Evolutionary conservation across 139 green algal species (phyloP).

Genomic region (Edaphochlamys debaryana): DNA sequence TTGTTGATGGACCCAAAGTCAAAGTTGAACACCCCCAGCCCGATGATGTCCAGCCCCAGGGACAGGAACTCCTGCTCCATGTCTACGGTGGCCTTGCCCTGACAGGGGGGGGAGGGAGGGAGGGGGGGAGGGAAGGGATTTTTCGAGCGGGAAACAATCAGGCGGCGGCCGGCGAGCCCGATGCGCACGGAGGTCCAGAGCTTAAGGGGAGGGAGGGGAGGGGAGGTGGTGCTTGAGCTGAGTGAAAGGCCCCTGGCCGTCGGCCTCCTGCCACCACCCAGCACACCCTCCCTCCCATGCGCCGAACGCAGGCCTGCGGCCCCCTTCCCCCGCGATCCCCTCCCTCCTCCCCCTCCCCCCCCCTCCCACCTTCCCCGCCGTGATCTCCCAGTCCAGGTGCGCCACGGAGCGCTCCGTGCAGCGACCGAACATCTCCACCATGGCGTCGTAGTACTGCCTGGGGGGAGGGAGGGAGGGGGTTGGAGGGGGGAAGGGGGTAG

Average conservation of each 20-base stretch:
- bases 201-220: not conserved
- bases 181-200: not conserved
- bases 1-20: slow-evolving; percentile 94
- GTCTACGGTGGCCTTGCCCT: slow-evolving; percentile 71
- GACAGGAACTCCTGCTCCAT: slow-evolving; percentile 97
- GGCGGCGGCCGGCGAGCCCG: too few relatives aligned
- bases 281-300: not conserved
- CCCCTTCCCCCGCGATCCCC: not conserved
- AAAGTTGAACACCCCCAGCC: slow-evolving; percentile 99
- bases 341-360: not conserved
- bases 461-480: too few relatives aligned
- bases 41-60: slow-evolving; percentile 98
- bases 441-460: slow-evolving; percentile 91
- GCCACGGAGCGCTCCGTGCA: slow-evolving; percentile 74
- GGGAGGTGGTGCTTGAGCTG: too few relatives aligned
- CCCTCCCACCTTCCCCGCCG: not conserved
- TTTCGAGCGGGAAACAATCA: too few relatives aligned
- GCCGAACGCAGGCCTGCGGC: too few relatives aligned
- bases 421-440: slow-evolving; percentile 86
- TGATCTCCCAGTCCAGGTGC: slow-evolving; percentile 72
- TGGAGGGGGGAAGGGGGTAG: not conserved
- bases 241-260: not conserved
- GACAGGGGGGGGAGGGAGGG: not conserved
- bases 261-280: not conserved
- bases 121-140: not conserved